These are phyloP conservation scores for Veloporphyrellus conicus DNA, from an alignment of 1,284 basidiomycete species.

Conservation along the genomic window DNA sequence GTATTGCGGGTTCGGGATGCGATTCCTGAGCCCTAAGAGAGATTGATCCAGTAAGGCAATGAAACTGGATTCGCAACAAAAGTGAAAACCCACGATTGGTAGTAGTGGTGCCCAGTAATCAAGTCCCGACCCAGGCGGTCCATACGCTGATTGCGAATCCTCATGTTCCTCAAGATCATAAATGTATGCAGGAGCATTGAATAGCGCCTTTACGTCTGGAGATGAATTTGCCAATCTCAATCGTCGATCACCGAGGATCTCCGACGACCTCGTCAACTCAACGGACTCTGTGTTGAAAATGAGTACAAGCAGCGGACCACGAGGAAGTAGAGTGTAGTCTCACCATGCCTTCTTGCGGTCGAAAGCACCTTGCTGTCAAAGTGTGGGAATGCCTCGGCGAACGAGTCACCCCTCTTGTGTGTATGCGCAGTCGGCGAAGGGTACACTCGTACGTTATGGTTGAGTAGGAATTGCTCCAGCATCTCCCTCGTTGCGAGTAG, in stretches of 20 bases:
- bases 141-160: constrained; percentile 55
- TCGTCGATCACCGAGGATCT: constrained; percentile 69
- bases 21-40: constrained; percentile 56
- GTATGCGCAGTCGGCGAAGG: constrained; percentile 68
- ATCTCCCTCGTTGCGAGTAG: constrained; percentile 85
- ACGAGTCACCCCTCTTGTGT: constrained; percentile 85
- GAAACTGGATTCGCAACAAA: constrained; percentile 14
- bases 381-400: constrained; percentile 92
- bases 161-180: constrained; percentile 71
- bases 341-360: constrained; percentile 66
- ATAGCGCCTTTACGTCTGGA: constrained; percentile 92
- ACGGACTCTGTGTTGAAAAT: constrained; percentile 55
- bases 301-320: constrained; percentile 6
- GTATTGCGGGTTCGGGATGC: constrained; percentile 59
- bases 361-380: constrained; percentile 94
- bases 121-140: constrained; percentile 39
- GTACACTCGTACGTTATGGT: constrained; percentile 77
- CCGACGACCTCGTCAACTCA: constrained; percentile 65
- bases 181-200: constrained; percentile 76
- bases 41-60: constrained; percentile 17
- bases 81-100: constrained; percentile 56
- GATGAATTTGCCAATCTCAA: constrained; percentile 83
- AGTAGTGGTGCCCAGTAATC: constrained; percentile 76
- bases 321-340: constrained; percentile 23
- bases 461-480: constrained; percentile 87